Evolutionary conservation across 805 yeast species (phyloP), one percentile per base, ranked within the genome.

Genomic region (Torulaspora quercuum): DNA sequence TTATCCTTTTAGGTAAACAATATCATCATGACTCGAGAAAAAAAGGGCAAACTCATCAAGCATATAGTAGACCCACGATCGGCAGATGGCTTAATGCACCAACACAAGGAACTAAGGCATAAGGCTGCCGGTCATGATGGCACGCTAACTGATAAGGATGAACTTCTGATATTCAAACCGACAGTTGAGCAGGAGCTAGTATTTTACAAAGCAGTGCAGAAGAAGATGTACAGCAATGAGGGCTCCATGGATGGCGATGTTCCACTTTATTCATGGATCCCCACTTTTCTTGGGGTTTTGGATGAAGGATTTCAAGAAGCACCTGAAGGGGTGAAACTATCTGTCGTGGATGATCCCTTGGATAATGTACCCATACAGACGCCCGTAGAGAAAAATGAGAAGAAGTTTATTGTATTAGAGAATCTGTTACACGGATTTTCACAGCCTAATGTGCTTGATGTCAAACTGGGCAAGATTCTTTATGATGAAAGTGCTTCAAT

Each of bases 71-170:
- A 14, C 6, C 7, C 6, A 21, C 6, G n/a, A 10, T 4, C 3
- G n/a, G 34, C 6, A 6, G 5, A n/a, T 17, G 16, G 10, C 7
- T 14, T 13, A n/a, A 32, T 32, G 35, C 21, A 32, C 13, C 19
- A 25, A 10, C 19, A 28, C 8, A 32, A 16, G 25, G 37, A 34
- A 18, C 38, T 59, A 32, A 45, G 57, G 37, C 85, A 83, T 53
- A 82, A 79, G 61, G 97, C 92, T 3, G 97, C 97, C 0, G 98
- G 98, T 5, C 98, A 90, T 53, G 84, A 71, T 5, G 97, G 95
- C 0, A 74, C 82, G 3, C 49, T 86, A 36, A 73, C 75, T 7
- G 78, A 78, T 44, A 70, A 59, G 5, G 75, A 73, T 25, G 95
- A 88, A 0, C 61, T 75, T 6, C 63, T 90, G 10, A 82, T 89